Evolutionary conservation across 345 rosid species (phyloP).

Genomic region (Passiflora organensis): DNA sequence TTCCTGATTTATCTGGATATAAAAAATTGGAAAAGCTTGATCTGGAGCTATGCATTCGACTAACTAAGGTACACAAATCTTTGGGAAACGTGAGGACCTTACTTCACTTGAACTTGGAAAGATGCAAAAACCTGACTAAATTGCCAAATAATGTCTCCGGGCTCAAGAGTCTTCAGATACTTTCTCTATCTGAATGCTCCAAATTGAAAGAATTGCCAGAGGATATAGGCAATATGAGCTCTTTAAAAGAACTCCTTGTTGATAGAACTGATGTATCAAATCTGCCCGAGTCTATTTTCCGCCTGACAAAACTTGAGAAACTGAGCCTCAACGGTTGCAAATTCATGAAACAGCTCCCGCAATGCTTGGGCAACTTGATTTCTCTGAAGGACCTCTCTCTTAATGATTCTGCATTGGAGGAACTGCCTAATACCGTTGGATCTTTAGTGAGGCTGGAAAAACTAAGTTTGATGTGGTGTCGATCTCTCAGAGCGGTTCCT

Average conservation of each 20-base stretch:
- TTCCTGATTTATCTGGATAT: slow-evolving; percentile 40
- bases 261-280: slow-evolving; percentile 35
- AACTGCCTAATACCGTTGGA: slow-evolving; percentile 35
- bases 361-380: slow-evolving; percentile 25
- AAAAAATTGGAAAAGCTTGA: slow-evolving; percentile 36
- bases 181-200: slow-evolving; percentile 35
- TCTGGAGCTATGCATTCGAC: slow-evolving; percentile 27
- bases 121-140: slow-evolving; percentile 31
- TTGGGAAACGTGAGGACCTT: slow-evolving; percentile 31
- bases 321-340: slow-evolving; percentile 31
- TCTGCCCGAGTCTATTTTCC: slow-evolving; percentile 40
- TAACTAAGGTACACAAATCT: slow-evolving; percentile 33
- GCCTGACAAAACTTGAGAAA: slow-evolving; percentile 38
- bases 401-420: slow-evolving; percentile 25
- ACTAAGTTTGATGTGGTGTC: slow-evolving; percentile 31
- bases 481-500: slow-evolving; percentile 30
- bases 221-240: slow-evolving; percentile 35
- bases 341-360: slow-evolving; percentile 30
- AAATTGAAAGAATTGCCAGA: slow-evolving; percentile 36
- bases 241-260: slow-evolving; percentile 38
- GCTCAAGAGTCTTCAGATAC: slow-evolving; percentile 32
- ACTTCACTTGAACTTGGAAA: slow-evolving; percentile 32
- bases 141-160: slow-evolving; percentile 43
- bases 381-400: slow-evolving; percentile 39
- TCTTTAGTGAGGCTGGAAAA: slow-evolving; percentile 33